A percentile compares a stretch with the other conserved stretches of the same genome.
These are phyloP conservation scores for Suhomyces bribrorum DNA, from an alignment of 1,139 yeast genomes.

Conservation along the genomic window DNA sequence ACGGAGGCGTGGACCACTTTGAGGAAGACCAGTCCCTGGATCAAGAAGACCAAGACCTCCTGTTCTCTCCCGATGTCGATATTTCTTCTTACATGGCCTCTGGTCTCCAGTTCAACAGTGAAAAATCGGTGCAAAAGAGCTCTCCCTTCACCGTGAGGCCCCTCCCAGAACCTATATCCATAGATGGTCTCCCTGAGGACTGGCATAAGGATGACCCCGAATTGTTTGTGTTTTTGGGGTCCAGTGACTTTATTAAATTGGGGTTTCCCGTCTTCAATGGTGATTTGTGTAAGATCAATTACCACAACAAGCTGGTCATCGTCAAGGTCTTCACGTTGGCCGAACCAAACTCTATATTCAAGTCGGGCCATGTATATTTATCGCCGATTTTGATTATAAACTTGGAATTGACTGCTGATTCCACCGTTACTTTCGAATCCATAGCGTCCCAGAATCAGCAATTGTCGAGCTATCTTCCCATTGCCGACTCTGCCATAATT, in stretches of 20 bases:
- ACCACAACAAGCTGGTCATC: constrained; percentile 27
- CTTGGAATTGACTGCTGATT: constrained; percentile 35
- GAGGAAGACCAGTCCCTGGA: constrained; percentile 11
- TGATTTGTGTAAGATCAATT: constrained; percentile 52
- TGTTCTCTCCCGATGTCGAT: constrained; percentile 23
- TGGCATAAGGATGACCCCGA: constrained; percentile 45
- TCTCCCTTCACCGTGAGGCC: constrained; percentile 29
- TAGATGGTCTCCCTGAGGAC: constrained; percentile 26
- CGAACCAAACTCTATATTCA: constrained; percentile 57
- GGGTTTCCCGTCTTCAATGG: constrained; percentile 67
- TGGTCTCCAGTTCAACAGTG: constrained; percentile 27
- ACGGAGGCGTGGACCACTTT: constrained; percentile 6
- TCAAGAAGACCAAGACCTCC: constrained; percentile 11
- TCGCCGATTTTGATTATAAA: constrained; percentile 69
- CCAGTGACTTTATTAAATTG: constrained; percentile 53
- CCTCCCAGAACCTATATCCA: constrained; percentile 30
- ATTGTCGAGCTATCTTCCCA: constrained; percentile 20
- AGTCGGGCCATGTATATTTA: constrained; percentile 44
- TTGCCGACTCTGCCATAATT: constrained; percentile 48
- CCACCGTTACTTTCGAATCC: constrained; percentile 34
- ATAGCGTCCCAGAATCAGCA: constrained; percentile 9
- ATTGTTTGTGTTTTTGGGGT: constrained; percentile 53
- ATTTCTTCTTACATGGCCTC: constrained; percentile 40
- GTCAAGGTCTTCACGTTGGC: constrained; percentile 59
- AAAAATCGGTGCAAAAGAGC: neutral